phyloP scores from a whole-genome alignment of 192 early-diverging fungal genomes.

The Entophlyctis helioformis region DNA sequence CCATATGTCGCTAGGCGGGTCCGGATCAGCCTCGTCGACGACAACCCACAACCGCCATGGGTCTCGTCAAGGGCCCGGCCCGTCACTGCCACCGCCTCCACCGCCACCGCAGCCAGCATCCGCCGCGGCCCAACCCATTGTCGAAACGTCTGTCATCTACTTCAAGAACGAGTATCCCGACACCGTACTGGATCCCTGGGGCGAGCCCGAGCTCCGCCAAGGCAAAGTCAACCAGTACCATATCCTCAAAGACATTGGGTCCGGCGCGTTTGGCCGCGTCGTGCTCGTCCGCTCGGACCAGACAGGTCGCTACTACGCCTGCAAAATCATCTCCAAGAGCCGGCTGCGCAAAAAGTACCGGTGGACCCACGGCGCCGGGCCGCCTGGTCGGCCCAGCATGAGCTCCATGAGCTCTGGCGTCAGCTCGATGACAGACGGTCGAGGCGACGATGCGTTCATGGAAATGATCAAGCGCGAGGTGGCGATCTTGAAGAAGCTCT shows the following conservation, averaged over 20 bases:
- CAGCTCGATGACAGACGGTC: conserved; percentile 2
- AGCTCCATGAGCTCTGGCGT: background rate
- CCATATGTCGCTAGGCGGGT: too few species aligned
- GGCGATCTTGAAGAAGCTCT: conserved; percentile 47
- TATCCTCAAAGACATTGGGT: conserved; percentile 37
- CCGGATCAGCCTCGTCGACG: too few species aligned
- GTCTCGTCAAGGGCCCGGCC: too few species aligned
- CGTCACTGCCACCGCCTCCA: too few species aligned
- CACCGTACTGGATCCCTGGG: conserved; percentile 1
- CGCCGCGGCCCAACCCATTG: too few species aligned
- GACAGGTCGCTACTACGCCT: conserved; percentile 35
- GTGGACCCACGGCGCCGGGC: conserved; percentile 4
- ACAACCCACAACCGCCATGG: too few species aligned
- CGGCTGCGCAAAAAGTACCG: conserved; percentile 41
- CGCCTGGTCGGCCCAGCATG: background rate
- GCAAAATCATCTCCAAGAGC: conserved; percentile 44
- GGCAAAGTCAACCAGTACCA: conserved; percentile 50
- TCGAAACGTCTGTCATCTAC: too few species aligned
- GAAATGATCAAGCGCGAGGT: conserved; percentile 33
- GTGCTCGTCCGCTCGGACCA: conserved; percentile 26
- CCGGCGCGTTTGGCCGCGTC: conserved; percentile 40
- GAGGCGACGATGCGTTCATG: background rate
- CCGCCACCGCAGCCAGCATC: too few species aligned
- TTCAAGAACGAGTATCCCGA: too few species aligned
- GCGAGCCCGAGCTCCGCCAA: conserved; percentile 20